A percentile compares a stretch with the other conserved stretches of the same genome.
These are phyloP conservation scores for Sphaerulina populicola DNA, from an alignment of 2,329 filamentous ascomycete species.

Conservation along the genomic window DNA sequence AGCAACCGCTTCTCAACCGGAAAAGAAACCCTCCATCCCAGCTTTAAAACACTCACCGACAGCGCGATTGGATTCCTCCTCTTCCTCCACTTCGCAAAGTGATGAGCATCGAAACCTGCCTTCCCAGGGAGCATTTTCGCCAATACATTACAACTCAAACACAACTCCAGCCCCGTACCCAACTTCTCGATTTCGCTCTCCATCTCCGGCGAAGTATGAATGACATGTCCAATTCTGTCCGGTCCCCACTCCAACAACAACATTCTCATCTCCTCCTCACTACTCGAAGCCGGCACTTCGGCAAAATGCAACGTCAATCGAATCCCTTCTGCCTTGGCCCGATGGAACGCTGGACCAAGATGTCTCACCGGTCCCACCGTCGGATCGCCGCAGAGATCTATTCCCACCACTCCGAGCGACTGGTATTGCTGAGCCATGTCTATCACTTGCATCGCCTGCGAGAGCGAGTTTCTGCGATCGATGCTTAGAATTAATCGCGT, in stretches of 20 bases:
- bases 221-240: constrained; percentile 67
- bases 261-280: constrained; percentile 52
- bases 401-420: too few relatives aligned
- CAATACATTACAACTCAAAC: constrained; percentile 72
- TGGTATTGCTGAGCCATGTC: constrained; percentile 57
- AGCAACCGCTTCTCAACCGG: constrained; percentile 1
- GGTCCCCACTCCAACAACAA: constrained; percentile 61
- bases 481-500: constrained; percentile 62
- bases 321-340: constrained; percentile 50
- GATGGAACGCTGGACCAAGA: constrained; percentile 52
- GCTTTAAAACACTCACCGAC: constrained; percentile 49
- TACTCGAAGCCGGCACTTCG: constrained; percentile 53
- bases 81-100: constrained; percentile 65
- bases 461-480: constrained; percentile 55
- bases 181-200: constrained; percentile 48
- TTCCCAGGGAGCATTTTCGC: constrained; percentile 55
- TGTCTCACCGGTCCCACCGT: constrained; percentile 51
- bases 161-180: constrained; percentile 62
- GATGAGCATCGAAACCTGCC: constrained; percentile 59
- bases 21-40: neutral
- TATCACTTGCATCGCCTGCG: constrained; percentile 56
- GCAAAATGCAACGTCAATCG: constrained; percentile 70
- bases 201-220: constrained; percentile 58
- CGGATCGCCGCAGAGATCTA: constrained; percentile 75
- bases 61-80: constrained; percentile 54